phyloP scores from a whole-genome alignment of 2,329 filamentous ascomycete genomes.

The Aspergillus fumigatus region DNA sequence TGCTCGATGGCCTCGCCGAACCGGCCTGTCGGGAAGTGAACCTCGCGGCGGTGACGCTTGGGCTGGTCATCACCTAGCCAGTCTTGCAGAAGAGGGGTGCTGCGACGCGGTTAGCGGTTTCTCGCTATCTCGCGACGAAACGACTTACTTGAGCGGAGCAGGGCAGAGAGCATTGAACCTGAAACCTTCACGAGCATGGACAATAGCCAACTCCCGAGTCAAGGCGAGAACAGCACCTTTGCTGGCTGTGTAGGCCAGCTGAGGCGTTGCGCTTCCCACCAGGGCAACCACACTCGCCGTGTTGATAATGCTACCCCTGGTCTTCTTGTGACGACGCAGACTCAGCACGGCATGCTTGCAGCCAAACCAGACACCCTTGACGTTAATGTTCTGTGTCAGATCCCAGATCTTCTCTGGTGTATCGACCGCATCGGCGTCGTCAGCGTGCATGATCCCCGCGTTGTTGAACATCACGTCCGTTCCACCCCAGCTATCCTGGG shows the following conservation, averaged over 20 bases:
- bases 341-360: constrained; percentile 85
- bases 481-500: constrained; percentile 78
- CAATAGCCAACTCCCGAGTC: constrained; percentile 85
- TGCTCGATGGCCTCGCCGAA: constrained; percentile 95
- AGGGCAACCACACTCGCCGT: constrained; percentile 85
- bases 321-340: constrained; percentile 75
- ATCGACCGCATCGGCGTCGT: constrained; percentile 73
- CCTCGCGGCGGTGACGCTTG: constrained; percentile 76
- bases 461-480: constrained; percentile 96
- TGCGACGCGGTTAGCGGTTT: constrained; percentile 20
- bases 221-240: constrained; percentile 89
- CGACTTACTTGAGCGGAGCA: constrained; percentile 69
- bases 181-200: constrained; percentile 83
- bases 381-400: constrained; percentile 87
- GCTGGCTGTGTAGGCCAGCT: constrained; percentile 88
- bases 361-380: constrained; percentile 97
- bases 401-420: constrained; percentile 93
- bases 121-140: not conserved
- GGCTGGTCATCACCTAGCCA: constrained; percentile 83
- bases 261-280: constrained; percentile 80
- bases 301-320: constrained; percentile 79
- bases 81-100: constrained; percentile 83
- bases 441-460: constrained; percentile 90
- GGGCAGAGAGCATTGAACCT: constrained; percentile 90
- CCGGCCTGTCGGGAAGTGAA: constrained; percentile 82